Base-by-base conservation (phyloP, 2,329 filamentous ascomycete genomes). In the Aspergillus tamarii region DNA sequence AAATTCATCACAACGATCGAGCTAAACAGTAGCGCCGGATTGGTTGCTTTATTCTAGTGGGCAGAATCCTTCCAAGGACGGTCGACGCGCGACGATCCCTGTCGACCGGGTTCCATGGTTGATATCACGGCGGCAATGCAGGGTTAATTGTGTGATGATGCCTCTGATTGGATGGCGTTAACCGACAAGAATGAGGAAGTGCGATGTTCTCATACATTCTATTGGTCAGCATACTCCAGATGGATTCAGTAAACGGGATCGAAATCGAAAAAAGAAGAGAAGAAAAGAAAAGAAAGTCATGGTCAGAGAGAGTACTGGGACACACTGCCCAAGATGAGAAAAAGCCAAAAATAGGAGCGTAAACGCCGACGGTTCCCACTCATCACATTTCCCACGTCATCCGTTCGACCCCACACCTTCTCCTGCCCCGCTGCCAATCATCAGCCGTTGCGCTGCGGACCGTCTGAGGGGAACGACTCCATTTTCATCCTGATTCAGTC, bases 121-220 rank as follows among this genome's bases (percentile, higher is more conserved):
- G 64, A 60, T 62, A 66, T 64, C 66, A 66, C 66, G 56, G 66
- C 66, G 64, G 60, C 64, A 66, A 66, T 19, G 41, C 36, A n/a
- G 39, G 39, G 43, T 57, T 46, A 56, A 36, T 43, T 63, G 66
- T 67, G 66, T 66, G 66, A 64, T 61, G 39, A 48, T 61, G 62
- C 60, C 46, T 39, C 54, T 66, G 58, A 62, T 66, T 52, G 16
- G 48, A 11, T 21, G 8, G 6, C 8, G 9, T 6, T 30, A 19
- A 52, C 48, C 16, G 16, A 32, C 48, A 11, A 32, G 4, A 34
- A 36, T 36, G 12, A 36, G 34, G 12, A 36, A 36, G 34, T 10
- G 28, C 26, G 14, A n/a, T 52, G 23, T 23, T 26, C 12, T 14
- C 4, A 50, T 50, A 23, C 23, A 11, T 50, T 50, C 14, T 28